These are phyloP conservation scores for Pichiaceae sp. DNA, from an alignment of 1,139 yeast species.

Conservation along the genomic window DNA sequence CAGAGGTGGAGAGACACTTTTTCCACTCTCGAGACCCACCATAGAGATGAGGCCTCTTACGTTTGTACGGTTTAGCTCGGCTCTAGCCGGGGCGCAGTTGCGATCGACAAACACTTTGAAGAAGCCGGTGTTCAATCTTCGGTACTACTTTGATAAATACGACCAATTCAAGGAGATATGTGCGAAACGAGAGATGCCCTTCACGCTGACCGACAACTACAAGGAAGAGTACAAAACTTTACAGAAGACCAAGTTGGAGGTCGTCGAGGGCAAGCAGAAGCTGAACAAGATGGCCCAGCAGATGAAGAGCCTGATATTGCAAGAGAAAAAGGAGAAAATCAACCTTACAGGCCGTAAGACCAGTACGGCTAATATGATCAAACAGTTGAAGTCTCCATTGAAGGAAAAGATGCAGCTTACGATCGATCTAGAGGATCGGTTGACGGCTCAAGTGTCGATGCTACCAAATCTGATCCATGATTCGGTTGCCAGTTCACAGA, in stretches of 20 bases:
- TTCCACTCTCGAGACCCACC: too few species aligned
- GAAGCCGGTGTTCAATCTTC: slow-evolving; percentile 18
- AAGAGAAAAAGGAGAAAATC: slow-evolving; percentile 8
- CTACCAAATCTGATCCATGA: slow-evolving; percentile 65
- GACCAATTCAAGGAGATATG: slow-evolving; percentile 17
- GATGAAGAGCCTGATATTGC: slow-evolving; percentile 12
- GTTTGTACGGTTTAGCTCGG: slow-evolving; percentile 4
- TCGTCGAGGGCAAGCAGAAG: slow-evolving; percentile 13
- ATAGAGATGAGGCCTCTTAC: too few species aligned
- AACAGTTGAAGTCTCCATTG: slow-evolving; percentile 17
- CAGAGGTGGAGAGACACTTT: too few species aligned
- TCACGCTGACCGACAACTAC: slow-evolving; percentile 15
- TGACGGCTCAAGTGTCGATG: slow-evolving; percentile 36
- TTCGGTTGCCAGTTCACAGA: slow-evolving; percentile 39
- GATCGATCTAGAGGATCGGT: slow-evolving; percentile 28
- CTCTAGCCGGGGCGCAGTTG: slow-evolving; percentile 6
- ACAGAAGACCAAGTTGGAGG: slow-evolving; percentile 4
- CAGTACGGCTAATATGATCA: slow-evolving; percentile 9
- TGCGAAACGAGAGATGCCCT: slow-evolving; percentile 16
- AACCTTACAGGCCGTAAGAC: slow-evolving; percentile 6
- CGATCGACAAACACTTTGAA: slow-evolving; percentile 21
- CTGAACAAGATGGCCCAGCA: slow-evolving; percentile 10
- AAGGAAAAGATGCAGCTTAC: slow-evolving; percentile 24
- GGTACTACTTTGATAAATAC: slow-evolving; percentile 13
- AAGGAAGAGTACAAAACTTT: slow-evolving; percentile 8